Evolutionary conservation across 129 eudicot genomes (phyloP).

Genomic region (Chrysanthemum lavandulifolium): DNA sequence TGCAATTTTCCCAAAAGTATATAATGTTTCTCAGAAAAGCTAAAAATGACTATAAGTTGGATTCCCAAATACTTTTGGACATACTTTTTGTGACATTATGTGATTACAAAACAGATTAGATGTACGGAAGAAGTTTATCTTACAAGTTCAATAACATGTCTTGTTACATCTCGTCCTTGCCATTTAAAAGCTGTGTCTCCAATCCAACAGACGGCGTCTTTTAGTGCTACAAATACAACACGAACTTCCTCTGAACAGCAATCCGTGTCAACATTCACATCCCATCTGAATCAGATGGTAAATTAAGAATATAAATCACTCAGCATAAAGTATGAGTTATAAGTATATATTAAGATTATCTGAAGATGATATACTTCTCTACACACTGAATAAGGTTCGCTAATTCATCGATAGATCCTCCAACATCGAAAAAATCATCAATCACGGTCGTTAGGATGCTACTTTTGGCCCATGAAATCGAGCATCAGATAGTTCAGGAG

Average conservation of each 20-base stretch:
- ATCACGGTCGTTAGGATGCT: slow-evolving; percentile 76
- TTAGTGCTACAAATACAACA: background rate
- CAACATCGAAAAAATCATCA: slow-evolving; percentile 93
- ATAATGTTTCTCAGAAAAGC: too few species aligned
- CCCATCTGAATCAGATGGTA: slow-evolving; percentile 5
- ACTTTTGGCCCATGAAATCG: slow-evolving; percentile 96
- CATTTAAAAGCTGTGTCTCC: background rate
- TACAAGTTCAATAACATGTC: background rate
- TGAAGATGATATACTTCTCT: slow-evolving; percentile 42
- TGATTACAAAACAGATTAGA: background rate
- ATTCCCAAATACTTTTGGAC: too few species aligned
- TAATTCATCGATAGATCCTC: slow-evolving; percentile 77
- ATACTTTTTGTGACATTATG: background rate
- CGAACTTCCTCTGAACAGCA: slow-evolving; percentile 19
- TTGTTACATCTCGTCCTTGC: background rate
- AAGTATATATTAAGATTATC: background rate
- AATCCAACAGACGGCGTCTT: background rate
- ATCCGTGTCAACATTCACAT: too few species aligned
- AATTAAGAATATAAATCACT: background rate
- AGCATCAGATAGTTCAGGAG: slow-evolving; percentile 79
- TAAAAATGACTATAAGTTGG: too few species aligned
- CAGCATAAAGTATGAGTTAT: background rate
- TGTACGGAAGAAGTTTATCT: background rate
- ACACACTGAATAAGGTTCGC: slow-evolving; percentile 58
- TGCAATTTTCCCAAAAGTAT: too few species aligned